Conservation (phyloP, 1,139 yeast species). For the Citeromyces hawaiiensis region DNA sequence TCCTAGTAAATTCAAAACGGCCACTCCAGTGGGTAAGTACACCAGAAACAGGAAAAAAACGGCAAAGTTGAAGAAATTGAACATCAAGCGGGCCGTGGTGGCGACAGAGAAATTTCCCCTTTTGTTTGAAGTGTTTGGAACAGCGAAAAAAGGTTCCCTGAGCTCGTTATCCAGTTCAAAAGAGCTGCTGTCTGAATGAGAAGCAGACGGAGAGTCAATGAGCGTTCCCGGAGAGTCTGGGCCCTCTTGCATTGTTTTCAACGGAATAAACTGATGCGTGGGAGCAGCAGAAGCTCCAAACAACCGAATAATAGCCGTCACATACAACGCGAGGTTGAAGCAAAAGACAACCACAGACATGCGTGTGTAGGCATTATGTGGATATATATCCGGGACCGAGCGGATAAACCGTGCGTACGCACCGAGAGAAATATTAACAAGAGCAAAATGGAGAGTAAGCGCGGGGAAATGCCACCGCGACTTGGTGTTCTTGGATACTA, state of each 20-base stretch:
- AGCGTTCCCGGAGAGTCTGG: not conserved
- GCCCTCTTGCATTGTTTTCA: not conserved
- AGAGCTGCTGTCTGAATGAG: not conserved
- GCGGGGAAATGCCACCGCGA: constrained; percentile 46
- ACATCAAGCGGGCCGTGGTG: constrained; percentile 23
- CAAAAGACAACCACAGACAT: constrained; percentile 51
- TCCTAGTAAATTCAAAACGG: constrained; percentile 62
- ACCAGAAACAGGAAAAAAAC: constrained; percentile 46
- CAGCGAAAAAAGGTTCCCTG: constrained; percentile 17
- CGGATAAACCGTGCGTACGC: constrained; percentile 45
- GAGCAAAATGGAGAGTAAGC: constrained; percentile 34
- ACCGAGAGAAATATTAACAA: constrained; percentile 37
- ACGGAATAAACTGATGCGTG: too few species aligned
- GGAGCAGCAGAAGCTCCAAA: too few species aligned
- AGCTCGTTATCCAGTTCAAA: constrained; percentile 16
- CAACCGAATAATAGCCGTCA: constrained; percentile 31
- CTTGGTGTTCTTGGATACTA: constrained; percentile 49
- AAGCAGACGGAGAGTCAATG: constrained; percentile 2
- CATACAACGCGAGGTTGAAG: constrained; percentile 36
- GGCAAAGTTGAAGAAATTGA: constrained; percentile 48
- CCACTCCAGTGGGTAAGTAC: constrained; percentile 63
- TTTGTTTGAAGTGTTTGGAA: constrained; percentile 18
- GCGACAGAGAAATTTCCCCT: constrained; percentile 23
- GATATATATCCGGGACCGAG: constrained; percentile 59
- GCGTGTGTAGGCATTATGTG: constrained; percentile 57